Evolutionary conservation across 2,329 filamentous ascomycete genomes (phyloP).

Genomic region (Sarocladium kiliense): DNA sequence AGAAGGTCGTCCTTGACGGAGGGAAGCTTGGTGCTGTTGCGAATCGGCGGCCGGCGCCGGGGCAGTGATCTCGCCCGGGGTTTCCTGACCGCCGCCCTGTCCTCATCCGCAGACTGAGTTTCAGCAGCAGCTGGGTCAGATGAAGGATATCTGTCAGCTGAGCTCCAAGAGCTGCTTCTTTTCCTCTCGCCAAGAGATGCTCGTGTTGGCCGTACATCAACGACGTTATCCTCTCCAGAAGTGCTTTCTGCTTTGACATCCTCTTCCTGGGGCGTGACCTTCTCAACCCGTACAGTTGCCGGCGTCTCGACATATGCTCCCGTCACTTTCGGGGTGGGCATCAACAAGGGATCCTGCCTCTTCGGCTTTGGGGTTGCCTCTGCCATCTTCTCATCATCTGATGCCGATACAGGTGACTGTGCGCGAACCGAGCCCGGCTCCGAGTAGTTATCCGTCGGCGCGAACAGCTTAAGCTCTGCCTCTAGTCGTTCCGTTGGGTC

Average conservation of each 20-base stretch:
- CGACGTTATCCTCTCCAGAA: not conserved
- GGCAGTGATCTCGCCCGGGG: constrained; percentile 34
- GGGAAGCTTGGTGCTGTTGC: constrained; percentile 49
- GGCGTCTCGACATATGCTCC: constrained; percentile 56
- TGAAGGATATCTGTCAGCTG: not conserved
- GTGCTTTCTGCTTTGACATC: not conserved
- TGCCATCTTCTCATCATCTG: constrained; percentile 24
- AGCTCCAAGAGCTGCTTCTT: constrained; percentile 7
- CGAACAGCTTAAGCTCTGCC: constrained; percentile 52
- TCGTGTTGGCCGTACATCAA: not conserved
- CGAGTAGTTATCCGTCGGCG: constrained; percentile 48
- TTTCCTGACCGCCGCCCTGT: constrained; percentile 18
- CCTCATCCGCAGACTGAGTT: not conserved
- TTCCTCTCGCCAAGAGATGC: constrained; percentile 20
- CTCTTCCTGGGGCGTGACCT: constrained; percentile 9
- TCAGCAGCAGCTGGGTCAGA: constrained; percentile 23
- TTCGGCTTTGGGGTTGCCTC: constrained; percentile 43
- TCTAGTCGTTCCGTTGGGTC: constrained; percentile 54
- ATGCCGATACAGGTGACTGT: constrained; percentile 33
- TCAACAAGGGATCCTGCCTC: constrained; percentile 39
- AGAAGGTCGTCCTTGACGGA: constrained; percentile 52
- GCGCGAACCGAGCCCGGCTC: constrained; percentile 50
- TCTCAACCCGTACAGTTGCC: constrained; percentile 37
- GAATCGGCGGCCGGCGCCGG: constrained; percentile 38
- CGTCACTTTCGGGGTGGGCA: constrained; percentile 48